phyloP scores from a whole-genome alignment of 768 basidiomycete genomes.

The Tulasnella sp. region DNA sequence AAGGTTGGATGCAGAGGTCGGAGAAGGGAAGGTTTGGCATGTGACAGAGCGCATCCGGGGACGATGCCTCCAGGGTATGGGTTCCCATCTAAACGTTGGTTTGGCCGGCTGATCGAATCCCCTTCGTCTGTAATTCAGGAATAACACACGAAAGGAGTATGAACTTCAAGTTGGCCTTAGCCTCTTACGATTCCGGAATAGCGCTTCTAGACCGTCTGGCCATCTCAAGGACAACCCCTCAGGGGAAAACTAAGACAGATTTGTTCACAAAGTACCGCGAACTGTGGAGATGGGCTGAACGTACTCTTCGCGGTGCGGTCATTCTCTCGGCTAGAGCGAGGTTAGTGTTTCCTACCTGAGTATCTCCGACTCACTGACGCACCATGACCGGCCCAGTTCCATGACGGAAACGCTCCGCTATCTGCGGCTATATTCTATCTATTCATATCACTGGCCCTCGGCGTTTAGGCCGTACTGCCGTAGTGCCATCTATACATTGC shows the following conservation, averaged over 20 bases:
- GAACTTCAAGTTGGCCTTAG: conserved; percentile 45
- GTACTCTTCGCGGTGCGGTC: conserved; percentile 75
- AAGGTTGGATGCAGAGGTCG: conserved; percentile 44
- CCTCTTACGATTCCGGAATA: conserved; percentile 52
- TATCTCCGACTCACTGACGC: neutral
- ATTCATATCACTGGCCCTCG: conserved; percentile 63
- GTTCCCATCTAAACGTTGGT: neutral
- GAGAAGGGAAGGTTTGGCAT: conserved; percentile 68
- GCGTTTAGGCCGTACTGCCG: conserved; percentile 74
- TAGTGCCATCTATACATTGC: conserved; percentile 61
- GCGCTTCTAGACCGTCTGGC: conserved; percentile 51
- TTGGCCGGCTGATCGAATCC: conserved; percentile 5
- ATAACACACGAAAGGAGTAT: conserved; percentile 61
- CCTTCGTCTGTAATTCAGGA: conserved; percentile 44
- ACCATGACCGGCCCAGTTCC: conserved; percentile 23
- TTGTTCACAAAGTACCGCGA: conserved; percentile 71
- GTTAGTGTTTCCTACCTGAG: neutral
- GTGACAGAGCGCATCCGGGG: conserved; percentile 70
- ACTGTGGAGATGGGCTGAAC: conserved; percentile 81
- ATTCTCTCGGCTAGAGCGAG: conserved; percentile 48
- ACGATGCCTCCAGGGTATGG: conserved; percentile 64
- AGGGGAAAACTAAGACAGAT: conserved; percentile 42
- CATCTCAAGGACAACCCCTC: conserved; percentile 15
- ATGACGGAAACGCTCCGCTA: conserved; percentile 31
- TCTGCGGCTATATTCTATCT: conserved; percentile 36